Base-by-base conservation (phyloP, 2,329 filamentous ascomycete species). In the Aschersonia sp. region DNA sequence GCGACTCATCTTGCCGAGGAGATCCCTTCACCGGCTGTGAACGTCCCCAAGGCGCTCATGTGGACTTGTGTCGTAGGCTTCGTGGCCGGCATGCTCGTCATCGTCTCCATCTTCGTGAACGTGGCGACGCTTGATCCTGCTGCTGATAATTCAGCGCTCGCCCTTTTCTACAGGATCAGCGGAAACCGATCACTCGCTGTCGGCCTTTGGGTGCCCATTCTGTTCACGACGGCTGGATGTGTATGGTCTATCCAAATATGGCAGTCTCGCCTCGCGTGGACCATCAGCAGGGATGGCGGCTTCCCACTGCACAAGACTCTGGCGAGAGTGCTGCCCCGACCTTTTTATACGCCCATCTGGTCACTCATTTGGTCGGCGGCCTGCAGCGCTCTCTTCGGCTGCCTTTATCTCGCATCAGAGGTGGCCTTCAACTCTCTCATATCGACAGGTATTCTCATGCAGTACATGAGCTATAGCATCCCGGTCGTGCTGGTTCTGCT, bases 261-360 rank as follows among this genome's bases (percentile, higher is more conserved):
- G 57, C 57, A 60, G 39, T 60, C 58, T 11, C 54, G 58, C 6
- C 52, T 60, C 5, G 56, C 58, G 0, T 59, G 58, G 57, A 56
- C 56, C 5, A 58, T 59, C 43, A 56, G 56, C 35, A 56, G 56
- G 12, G 56, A 60, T 30, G 49, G 46, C 7, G 57, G 57, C 0
- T 57, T 59, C 39, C 57, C 56, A 1, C 49, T 58, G 2, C 54
- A 56, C 14, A 47, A 50, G 1, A 45, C 58, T 30, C 50, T 60
- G 10, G 53, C 52, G 48, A 54, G 53, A 43, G 50, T 60, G 9
- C 43, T 52, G 3, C 53, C 55, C 0, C 49, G 52, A 5, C 57
- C 57, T 2, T 50, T 59, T 9, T 45, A 58, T 32, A 57, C 56
- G 4, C 57, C 58, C 0, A 43, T 55, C 2, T 60, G 58, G 58